phyloP scores from a whole-genome alignment of 1,139 yeast species.

The Hemisphaericaspora subhashii region DNA sequence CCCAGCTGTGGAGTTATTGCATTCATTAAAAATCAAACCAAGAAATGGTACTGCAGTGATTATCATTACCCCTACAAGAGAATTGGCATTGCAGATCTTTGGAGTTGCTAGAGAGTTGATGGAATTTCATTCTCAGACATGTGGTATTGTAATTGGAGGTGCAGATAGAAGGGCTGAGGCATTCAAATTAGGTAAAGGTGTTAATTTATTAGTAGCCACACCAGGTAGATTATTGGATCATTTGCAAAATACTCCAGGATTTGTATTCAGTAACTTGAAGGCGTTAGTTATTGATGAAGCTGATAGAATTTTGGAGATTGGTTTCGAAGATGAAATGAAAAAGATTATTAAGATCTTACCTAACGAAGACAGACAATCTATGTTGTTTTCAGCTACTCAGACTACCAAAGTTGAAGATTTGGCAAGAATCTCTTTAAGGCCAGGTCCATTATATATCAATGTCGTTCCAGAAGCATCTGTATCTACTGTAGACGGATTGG shows the following conservation, averaged over 20 bases:
- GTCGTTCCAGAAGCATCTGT: constrained; percentile 82
- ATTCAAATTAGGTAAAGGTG: constrained; percentile 90
- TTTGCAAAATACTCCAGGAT: constrained; percentile 91
- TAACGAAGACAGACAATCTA: constrained; percentile 89
- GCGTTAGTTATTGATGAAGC: constrained; percentile 96
- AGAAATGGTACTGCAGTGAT: constrained; percentile 89
- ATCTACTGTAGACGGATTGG: constrained; percentile 95
- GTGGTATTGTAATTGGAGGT: constrained; percentile 97
- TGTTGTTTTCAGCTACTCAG: constrained; percentile 97
- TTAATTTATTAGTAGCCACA: constrained; percentile 89
- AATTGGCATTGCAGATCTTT: constrained; percentile 88
- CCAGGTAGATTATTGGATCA: constrained; percentile 98
- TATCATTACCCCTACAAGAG: constrained; percentile 86
- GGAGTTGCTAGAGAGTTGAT: constrained; percentile 94
- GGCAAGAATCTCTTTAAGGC: constrained; percentile 91
- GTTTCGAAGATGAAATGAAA: constrained; percentile 97
- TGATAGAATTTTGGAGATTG: constrained; percentile 93
- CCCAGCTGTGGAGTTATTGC: constrained; percentile 91
- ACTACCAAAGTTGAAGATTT: constrained; percentile 98
- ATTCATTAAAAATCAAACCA: constrained; percentile 59
- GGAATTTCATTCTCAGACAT: constrained; percentile 90
- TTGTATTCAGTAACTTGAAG: constrained; percentile 89
- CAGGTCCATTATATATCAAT: constrained; percentile 94
- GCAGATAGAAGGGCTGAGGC: constrained; percentile 98
- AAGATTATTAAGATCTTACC: constrained; percentile 95